Evolutionary conservation across 2,329 filamentous ascomycete species (phyloP), one percentile per base, ranked within the genome.

Genomic region (Chaetomium globosum): DNA sequence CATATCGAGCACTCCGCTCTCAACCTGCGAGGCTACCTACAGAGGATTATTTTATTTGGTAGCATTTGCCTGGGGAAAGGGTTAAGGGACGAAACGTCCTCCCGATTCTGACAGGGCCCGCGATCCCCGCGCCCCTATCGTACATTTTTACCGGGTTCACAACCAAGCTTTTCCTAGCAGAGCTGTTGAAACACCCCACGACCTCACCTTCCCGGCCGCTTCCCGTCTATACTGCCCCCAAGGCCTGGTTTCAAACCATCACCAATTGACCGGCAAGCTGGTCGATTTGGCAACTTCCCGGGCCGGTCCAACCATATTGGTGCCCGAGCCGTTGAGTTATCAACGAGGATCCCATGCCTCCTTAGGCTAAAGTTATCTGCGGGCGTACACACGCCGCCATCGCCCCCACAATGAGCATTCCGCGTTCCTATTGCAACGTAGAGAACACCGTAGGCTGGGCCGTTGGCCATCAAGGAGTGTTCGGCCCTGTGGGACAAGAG

Each of bases 131-230:
- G 23, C 10, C 31, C 28, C 57, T 21, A 48, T 31, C 56, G 19
- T 19, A 4, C 28, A 54, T 23, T 10, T 13, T 31, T 4, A 23
- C 30, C 30, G 26, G n/a, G 9, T 19, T 23, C 23, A 36, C 49
- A 53, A 61, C 55, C 59, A 55, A 46, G 59, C 59, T 61, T 61
- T 55, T 10, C n/a, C 16, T 31, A 36, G 26, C 51, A 39, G n/a
- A 26, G 33, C 33, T n/a, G 36, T 7, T 46, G 36, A 53, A 60
- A 52, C 31, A 28, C 36, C 33, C 33, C 23, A n/a, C 16, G 21
- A 4, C 33, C 23, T 5, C 19, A 4, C 23, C 36, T 3, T 3
- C 9, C 23, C 49, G 23, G 26, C 43, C 33, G 19, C 46, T 49
- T 49, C 28, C 43, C 43, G 43, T n/a, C 39, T 23, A 49, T 23